Evolutionary conservation across 306 rosid genomes (phyloP).

Genomic region (Malus sieversii): DNA sequence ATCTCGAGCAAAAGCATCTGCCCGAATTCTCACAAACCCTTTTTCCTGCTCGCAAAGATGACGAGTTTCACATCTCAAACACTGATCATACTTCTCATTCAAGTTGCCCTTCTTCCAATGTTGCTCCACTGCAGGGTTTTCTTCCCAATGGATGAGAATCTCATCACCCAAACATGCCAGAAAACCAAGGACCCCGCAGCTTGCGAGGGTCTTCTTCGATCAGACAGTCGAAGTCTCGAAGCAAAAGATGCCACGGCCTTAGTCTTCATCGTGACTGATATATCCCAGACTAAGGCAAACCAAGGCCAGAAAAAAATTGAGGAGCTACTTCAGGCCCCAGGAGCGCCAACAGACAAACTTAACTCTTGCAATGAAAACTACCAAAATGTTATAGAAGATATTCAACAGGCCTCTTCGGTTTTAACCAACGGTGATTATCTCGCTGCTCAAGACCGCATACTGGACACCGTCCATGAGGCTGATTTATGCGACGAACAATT

Average conservation of each 20-base stretch:
- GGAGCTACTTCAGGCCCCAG: neutral
- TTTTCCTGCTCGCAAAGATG: neutral
- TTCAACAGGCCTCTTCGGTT: slow-evolving; percentile 30
- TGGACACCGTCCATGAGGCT: slow-evolving; percentile 31
- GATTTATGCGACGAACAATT: slow-evolving; percentile 22
- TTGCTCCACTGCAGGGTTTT: neutral
- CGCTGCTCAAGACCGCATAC: slow-evolving; percentile 30
- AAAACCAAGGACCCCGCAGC: no score
- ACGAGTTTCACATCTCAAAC: neutral
- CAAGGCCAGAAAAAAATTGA: neutral
- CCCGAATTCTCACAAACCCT: neutral
- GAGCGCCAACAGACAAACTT: neutral
- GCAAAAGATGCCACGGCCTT: slow-evolving; percentile 10
- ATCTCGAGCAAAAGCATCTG: no score
- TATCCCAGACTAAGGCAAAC: no score
- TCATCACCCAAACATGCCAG: no score
- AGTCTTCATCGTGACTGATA: no score
- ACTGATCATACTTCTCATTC: neutral
- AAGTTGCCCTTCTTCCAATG: neutral
- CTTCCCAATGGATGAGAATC: neutral
- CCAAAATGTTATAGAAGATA: neutral
- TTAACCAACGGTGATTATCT: slow-evolving; percentile 18
- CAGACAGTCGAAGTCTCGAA: neutral
- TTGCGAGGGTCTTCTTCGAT: no score
- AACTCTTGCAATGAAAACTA: slow-evolving; percentile 16